phyloP scores from a whole-genome alignment of 177 flowering plant species.

The Tripterygium wilfordii region DNA sequence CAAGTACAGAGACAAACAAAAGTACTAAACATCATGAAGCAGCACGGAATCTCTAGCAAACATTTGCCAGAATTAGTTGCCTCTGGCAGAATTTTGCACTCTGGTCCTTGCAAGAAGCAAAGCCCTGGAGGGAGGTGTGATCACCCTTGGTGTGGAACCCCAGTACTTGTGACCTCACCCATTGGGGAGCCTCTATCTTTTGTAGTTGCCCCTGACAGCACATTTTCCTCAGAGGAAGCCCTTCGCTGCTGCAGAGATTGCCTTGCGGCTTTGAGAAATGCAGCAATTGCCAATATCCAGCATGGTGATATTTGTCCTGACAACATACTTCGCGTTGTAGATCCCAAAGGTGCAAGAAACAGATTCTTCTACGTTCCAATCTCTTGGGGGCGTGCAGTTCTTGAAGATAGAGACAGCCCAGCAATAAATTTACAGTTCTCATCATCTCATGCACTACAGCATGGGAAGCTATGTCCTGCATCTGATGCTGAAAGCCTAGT shows the following conservation, averaged over 20 bases:
- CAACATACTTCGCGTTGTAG: constrained; percentile 49
- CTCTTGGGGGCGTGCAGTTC: constrained; percentile 81
- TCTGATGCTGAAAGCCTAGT: constrained; percentile 86
- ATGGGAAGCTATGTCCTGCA: constrained; percentile 75
- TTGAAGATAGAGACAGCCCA: constrained; percentile 86
- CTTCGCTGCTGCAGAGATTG: constrained; percentile 68
- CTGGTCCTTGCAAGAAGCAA: constrained; percentile 57
- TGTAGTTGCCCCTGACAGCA: constrained; percentile 44
- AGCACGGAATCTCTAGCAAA: constrained; percentile 52
- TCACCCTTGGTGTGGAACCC: constrained; percentile 83
- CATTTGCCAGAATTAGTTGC: constrained; percentile 60
- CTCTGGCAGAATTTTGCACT: constrained; percentile 73
- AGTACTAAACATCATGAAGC: constrained; percentile 59
- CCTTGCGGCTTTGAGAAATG: constrained; percentile 61
- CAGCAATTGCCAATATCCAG: constrained; percentile 50
- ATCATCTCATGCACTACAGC: constrained; percentile 78
- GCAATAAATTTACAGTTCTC: constrained; percentile 73
- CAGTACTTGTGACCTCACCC: constrained; percentile 66
- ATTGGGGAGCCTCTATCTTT: constrained; percentile 66
- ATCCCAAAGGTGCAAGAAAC: constrained; percentile 17
- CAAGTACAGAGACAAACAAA: constrained; percentile 89
- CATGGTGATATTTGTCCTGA: constrained; percentile 88
- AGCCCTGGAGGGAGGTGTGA: constrained; percentile 60
- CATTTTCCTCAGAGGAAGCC: constrained; percentile 57
- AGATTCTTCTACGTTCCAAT: constrained; percentile 30